A percentile compares a stretch with the other conserved stretches of the same genome.
These are phyloP conservation scores for Lathyrus sativus DNA, from an alignment of 306 rosid species.

Conservation along the genomic window DNA sequence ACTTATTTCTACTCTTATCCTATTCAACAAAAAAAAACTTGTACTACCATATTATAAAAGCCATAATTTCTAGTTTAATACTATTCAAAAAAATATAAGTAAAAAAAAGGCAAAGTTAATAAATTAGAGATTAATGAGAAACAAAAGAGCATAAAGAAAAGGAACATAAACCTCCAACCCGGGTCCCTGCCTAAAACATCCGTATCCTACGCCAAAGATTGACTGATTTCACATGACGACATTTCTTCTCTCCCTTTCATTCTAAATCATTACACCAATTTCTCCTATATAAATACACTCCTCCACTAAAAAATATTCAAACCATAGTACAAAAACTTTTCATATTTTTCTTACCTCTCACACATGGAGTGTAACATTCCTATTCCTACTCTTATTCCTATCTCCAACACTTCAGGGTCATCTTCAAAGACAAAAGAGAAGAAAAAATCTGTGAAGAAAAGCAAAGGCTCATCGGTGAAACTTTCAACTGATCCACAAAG, in stretches of 20 bases:
- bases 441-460: conserved; percentile 42
- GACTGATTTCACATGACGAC: conserved; percentile 69
- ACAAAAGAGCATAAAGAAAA: conserved; percentile 34
- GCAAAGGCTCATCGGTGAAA: conserved; percentile 45
- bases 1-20: too few relatives aligned
- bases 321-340: background rate
- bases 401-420: conserved; percentile 36
- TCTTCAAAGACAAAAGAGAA: conserved; percentile 42
- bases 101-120: background rate
- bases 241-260: conserved; percentile 35
- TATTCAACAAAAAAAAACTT: too few relatives aligned
- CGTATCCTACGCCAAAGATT: conserved; percentile 83
- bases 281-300: conserved; percentile 33
- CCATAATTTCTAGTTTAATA: too few relatives aligned
- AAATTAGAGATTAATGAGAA: conserved; percentile 1
- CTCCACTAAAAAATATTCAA: conserved; percentile 4
- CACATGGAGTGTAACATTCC: conserved; percentile 51
- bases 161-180: conserved; percentile 2
- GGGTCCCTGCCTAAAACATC: conserved; percentile 60
- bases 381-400: background rate
- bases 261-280: conserved; percentile 39
- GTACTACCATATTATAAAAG: too few relatives aligned
- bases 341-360: background rate
- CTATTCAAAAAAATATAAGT: too few relatives aligned
- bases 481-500: conserved; percentile 95